Conservation (phyloP, 257 asterid genomes). For the Fraxinus quadrangulata region DNA sequence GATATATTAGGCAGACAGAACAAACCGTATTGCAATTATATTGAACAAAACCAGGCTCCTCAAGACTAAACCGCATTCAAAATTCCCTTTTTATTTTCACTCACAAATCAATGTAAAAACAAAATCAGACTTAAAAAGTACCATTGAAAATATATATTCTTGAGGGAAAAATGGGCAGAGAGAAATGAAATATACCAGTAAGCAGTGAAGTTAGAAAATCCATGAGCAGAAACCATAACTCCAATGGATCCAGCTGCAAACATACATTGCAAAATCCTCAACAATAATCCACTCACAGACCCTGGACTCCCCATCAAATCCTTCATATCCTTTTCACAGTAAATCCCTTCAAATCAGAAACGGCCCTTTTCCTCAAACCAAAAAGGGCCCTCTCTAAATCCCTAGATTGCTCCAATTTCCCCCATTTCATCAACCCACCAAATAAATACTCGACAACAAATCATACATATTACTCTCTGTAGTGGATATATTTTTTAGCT, state of each 20-base stretch:
- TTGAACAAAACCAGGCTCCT: neutral
- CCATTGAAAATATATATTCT: neutral
- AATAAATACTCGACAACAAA: conserved; percentile 1
- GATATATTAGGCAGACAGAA: conserved; percentile 15
- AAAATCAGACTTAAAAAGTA: neutral
- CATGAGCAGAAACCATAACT: conserved; percentile 85
- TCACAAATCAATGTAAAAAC: neutral
- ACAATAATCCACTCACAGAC: conserved; percentile 62
- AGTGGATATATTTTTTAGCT: neutral
- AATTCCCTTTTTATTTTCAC: neutral
- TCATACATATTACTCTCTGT: conserved; percentile 16
- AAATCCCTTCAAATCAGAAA: conserved; percentile 15
- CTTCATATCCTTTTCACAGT: conserved; percentile 59
- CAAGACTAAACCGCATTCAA: neutral
- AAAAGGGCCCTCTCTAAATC: conserved; percentile 60
- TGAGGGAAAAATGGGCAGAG: neutral
- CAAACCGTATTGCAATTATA: neutral
- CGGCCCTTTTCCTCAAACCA: conserved; percentile 41
- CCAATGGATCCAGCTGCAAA: conserved; percentile 84
- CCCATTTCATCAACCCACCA: conserved; percentile 38
- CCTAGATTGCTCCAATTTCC: conserved; percentile 47
- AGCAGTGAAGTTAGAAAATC: conserved; percentile 88
- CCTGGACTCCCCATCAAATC: conserved; percentile 83
- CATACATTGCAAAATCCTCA: conserved; percentile 77
- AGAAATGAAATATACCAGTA: conserved; percentile 58